Evolutionary conservation across 768 basidiomycete species (phyloP).

Genomic region (Psilocybe azurescens): DNA sequence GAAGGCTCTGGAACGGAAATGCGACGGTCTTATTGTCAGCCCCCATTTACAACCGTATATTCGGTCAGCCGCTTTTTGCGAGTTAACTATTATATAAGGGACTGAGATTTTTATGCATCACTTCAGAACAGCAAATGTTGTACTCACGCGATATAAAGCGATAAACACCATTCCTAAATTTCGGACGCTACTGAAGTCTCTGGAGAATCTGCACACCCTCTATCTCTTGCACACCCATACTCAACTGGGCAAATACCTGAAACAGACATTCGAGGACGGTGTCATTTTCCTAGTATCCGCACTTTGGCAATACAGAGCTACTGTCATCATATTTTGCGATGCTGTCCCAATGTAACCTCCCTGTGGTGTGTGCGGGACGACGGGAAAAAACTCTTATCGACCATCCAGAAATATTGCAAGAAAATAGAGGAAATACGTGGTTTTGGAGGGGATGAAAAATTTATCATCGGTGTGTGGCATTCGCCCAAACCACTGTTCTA

Average conservation of each 20-base stretch:
- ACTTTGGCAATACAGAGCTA: constrained; percentile 31
- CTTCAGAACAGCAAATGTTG: constrained; percentile 30
- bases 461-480: constrained; percentile 24
- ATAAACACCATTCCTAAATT: constrained; percentile 29
- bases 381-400: constrained; percentile 30
- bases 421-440: constrained; percentile 31
- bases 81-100: neutral
- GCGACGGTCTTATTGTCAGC: constrained; percentile 15
- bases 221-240: constrained; percentile 37
- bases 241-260: constrained; percentile 33
- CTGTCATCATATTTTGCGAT: constrained; percentile 35
- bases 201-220: constrained; percentile 36
- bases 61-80: constrained; percentile 3
- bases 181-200: constrained; percentile 25
- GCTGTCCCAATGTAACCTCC: constrained; percentile 29
- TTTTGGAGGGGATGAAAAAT: constrained; percentile 18
- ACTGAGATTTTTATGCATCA: neutral
- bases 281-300: constrained; percentile 28
- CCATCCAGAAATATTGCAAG: constrained; percentile 25
- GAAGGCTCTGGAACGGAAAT: constrained; percentile 18
- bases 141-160: constrained; percentile 33
- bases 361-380: constrained; percentile 29
- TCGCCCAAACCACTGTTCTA: neutral
- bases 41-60: constrained; percentile 16
- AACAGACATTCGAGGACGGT: constrained; percentile 25